Conservation (phyloP, 129 eudicot genomes). For the Deinandra increscens region DNA sequence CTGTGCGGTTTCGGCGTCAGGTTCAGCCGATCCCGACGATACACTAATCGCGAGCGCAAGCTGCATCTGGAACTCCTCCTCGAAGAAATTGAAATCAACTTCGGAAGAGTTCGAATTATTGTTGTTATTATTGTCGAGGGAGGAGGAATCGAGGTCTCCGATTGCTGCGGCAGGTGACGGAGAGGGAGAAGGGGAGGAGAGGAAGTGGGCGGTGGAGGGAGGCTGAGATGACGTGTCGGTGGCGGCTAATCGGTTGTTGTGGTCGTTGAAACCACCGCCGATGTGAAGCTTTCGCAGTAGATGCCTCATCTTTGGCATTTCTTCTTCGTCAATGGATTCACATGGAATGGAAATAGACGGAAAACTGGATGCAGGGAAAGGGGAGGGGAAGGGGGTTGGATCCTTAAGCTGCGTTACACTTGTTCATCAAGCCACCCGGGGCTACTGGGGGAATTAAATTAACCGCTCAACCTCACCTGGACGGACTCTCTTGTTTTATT, state of each 20-base stretch:
- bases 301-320: slow-evolving; percentile 86
- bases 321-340: slow-evolving; percentile 19
- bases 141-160: slow-evolving; percentile 16
- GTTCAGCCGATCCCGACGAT: slow-evolving; percentile 55
- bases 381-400: slow-evolving; percentile 1
- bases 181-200: slow-evolving; percentile 31
- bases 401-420: slow-evolving; percentile 34
- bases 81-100: slow-evolving; percentile 56
- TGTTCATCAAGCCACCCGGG: slow-evolving; percentile 49
- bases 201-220: slow-evolving; percentile 25
- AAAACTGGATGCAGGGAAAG: slow-evolving; percentile 5
- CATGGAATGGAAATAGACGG: slow-evolving; percentile 50
- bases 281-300: slow-evolving; percentile 84
- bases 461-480: slow-evolving; percentile 36
- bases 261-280: slow-evolving; percentile 54
- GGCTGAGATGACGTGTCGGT: slow-evolving; percentile 32
- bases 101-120: slow-evolving; percentile 3
- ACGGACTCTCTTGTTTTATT: slow-evolving; percentile 18
- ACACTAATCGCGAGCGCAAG: slow-evolving; percentile 92
- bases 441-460: slow-evolving; percentile 46
- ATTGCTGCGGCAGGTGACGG: slow-evolving; percentile 5
- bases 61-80: slow-evolving; percentile 93
- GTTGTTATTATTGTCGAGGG: slow-evolving; percentile 10
- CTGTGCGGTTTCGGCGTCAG: slow-evolving; percentile 73
- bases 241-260: slow-evolving; percentile 28